Conservation (phyloP, 192 early-diverging fungal genomes). For the Gaertneriomyces semiglobifer region DNA sequence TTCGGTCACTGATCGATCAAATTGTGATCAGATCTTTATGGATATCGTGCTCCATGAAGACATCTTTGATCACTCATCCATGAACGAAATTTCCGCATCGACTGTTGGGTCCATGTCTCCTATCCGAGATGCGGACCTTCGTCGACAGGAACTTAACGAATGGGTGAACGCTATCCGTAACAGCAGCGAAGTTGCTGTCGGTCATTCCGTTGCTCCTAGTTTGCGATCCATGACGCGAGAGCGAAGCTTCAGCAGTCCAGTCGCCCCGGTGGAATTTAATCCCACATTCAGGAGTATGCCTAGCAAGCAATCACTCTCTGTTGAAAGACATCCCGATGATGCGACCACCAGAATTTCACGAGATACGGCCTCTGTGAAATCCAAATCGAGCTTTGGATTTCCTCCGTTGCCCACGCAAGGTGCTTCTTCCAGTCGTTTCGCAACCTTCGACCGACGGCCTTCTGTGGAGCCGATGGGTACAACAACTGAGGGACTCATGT, state of each 20-base stretch:
- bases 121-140: constrained; percentile 4
- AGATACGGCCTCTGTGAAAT: no score
- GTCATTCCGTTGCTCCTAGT: not conserved
- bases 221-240: not conserved
- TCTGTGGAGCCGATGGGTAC: not conserved
- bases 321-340: no score
- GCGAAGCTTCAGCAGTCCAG: not conserved
- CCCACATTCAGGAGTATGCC: no score
- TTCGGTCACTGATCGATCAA: constrained; percentile 2
- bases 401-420: no score
- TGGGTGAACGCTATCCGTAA: constrained; percentile 31
- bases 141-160: constrained; percentile 32
- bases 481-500: not conserved
- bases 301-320: no score
- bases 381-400: no score
- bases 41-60: constrained; percentile 30
- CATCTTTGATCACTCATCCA: constrained; percentile 5
- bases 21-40: constrained; percentile 17
- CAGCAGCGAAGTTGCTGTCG: constrained; percentile 11
- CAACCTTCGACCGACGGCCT: no score
- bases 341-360: no score
- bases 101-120: constrained; percentile 7
- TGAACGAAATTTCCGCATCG: constrained; percentile 17
- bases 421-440: no score
- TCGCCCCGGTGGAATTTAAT: no score